Conservation (phyloP, 78 protist genomes). For the Dictyostelium brefeldianum region DNA sequence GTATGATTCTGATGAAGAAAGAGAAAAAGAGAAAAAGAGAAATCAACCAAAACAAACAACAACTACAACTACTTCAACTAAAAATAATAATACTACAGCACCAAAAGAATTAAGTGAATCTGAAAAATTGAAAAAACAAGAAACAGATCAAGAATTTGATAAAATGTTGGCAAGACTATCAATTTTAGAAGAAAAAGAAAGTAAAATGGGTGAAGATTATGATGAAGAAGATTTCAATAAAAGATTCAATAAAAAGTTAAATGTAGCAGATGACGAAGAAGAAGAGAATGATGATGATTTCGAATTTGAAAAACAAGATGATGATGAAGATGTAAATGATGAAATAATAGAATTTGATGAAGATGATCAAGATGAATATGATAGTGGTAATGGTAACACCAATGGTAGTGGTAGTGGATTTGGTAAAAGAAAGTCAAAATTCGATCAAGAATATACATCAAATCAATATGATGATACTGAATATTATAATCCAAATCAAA, state of each 20-base stretch:
- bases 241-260: not conserved
- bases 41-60: not conserved
- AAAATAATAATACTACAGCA: not conserved
- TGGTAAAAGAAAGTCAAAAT: not conserved
- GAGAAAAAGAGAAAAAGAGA: slow-evolving; percentile 2
- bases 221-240: slow-evolving; percentile 38
- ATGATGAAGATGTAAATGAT: slow-evolving; percentile 21
- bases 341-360: slow-evolving; percentile 15
- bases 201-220: not conserved
- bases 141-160: slow-evolving; percentile 35
- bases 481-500: not conserved
- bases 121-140: slow-evolving; percentile 2
- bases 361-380: slow-evolving; percentile 32
- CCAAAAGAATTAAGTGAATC: not conserved
- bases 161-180: slow-evolving; percentile 16
- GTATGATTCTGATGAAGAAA: slow-evolving; percentile 69
- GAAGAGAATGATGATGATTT: slow-evolving; percentile 16
- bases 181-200: slow-evolving; percentile 39
- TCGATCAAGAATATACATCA: not conserved
- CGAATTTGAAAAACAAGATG: slow-evolving; percentile 3
- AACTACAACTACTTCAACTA: not conserved
- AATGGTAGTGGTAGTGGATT: not conserved
- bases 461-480: not conserved
- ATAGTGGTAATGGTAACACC: not conserved
- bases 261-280: slow-evolving; percentile 6